phyloP scores from a whole-genome alignment of 164 flowering plant species.

The Tinospora cordifolia region DNA sequence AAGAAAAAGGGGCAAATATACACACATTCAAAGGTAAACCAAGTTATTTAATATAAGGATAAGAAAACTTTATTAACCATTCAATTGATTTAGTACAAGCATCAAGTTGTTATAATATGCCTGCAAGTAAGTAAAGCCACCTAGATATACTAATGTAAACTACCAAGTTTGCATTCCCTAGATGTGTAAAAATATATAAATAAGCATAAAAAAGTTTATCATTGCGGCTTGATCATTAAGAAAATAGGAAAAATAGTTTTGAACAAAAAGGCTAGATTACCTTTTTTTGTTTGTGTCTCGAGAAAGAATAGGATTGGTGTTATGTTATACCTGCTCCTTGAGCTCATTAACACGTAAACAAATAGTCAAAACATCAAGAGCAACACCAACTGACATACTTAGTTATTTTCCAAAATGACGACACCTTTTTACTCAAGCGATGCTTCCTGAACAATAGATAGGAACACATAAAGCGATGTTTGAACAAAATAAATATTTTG shows the following conservation, averaged over 20 bases:
- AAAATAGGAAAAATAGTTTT: neutral
- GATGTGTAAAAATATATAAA: neutral
- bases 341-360: slow-evolving; percentile 65
- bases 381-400: slow-evolving; percentile 60
- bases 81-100: neutral
- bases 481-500: neutral
- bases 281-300: neutral
- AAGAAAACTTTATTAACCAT: neutral
- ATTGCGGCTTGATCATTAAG: too few relatives aligned
- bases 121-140: neutral
- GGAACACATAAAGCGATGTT: neutral
- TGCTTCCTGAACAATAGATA: slow-evolving; percentile 52
- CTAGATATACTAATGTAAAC: neutral
- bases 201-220: neutral
- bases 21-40: neutral
- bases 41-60: too few relatives aligned
- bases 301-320: neutral
- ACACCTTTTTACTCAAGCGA: slow-evolving; percentile 91
- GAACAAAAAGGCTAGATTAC: neutral
- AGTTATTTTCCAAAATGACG: slow-evolving; percentile 93
- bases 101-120: neutral
- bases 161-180: neutral
- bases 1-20: neutral
- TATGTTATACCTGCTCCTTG: slow-evolving; percentile 72
- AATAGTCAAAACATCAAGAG: slow-evolving; percentile 67